Evolutionary conservation across 805 yeast species (phyloP).

Genomic region (Zygoascus flipseniorum): DNA sequence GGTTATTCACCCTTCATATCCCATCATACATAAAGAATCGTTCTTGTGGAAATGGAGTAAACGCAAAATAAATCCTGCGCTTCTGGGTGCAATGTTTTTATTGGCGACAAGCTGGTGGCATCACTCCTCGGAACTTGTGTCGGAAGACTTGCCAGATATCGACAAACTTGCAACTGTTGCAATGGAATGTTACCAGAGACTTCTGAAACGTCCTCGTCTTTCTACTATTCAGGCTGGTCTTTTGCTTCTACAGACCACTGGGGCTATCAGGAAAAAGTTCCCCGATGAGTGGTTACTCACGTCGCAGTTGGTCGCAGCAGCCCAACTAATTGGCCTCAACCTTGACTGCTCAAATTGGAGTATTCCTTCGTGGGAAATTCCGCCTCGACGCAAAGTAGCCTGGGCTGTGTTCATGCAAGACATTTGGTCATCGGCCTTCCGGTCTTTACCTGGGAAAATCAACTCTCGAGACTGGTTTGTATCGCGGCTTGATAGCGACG

Average conservation of each 20-base stretch:
- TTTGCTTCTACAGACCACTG: conserved; percentile 22
- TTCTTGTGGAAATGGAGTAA: conserved; percentile 13
- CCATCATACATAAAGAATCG: conserved; percentile 19
- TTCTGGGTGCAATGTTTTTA: conserved; percentile 20
- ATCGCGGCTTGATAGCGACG: conserved; percentile 18
- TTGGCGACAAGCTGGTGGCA: conserved; percentile 22
- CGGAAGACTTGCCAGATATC: conserved; percentile 14
- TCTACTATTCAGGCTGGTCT: conserved; percentile 32
- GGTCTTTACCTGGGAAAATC: conserved; percentile 20
- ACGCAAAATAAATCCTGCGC: conserved; percentile 16
- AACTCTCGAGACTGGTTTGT: conserved; percentile 22
- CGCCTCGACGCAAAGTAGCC: conserved; percentile 21
- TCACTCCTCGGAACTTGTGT: conserved; percentile 16
- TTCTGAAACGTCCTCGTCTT: conserved; percentile 25
- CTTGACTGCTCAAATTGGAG: conserved; percentile 21
- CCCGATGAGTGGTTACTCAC: conserved; percentile 21
- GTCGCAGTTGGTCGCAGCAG: conserved; percentile 20
- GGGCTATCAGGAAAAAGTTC: conserved; percentile 14
- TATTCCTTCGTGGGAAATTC: conserved; percentile 24
- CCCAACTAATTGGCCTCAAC: conserved; percentile 20
- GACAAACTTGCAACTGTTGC: conserved; percentile 14
- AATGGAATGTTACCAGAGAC: conserved; percentile 14
- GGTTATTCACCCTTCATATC: conserved; percentile 22
- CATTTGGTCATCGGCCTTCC: conserved; percentile 19
- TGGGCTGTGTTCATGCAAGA: conserved; percentile 24